Base-by-base conservation (phyloP, 768 basidiomycete genomes). In the Suillus weaverae region DNA sequence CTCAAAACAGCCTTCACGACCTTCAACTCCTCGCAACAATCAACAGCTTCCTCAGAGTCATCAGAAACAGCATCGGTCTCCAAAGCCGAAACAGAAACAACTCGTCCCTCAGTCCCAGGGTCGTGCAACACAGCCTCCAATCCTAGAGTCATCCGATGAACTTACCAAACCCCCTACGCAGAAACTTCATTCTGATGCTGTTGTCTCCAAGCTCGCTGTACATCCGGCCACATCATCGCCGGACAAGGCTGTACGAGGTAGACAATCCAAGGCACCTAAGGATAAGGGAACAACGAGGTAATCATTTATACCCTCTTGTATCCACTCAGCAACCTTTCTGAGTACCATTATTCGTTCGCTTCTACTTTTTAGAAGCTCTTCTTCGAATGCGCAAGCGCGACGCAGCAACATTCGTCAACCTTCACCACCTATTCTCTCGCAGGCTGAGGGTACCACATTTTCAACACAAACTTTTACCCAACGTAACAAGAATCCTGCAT, bases 381-480 rank as follows among this genome's bases (percentile, higher is more conserved):
- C 86, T 66, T 54, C 78, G 62, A 81, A 77, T 67, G 73, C 73
- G 67, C 79, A 75, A 48, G 74, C 76, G 70, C 81, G 83, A 71
- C 84, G 84, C 76, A 83, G 79, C 77, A 81, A 79, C 69, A 78
- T 74, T 64, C 88, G 88, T 66, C 89, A 89, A 72, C 83, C 87
- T 26, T 90, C 89, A 46, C 88, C 88, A 20, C 85, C 85, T 39
- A 75, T 82, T 50, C 71, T 77, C 56, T 85, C 86, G 84, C 88
- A 89, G 84, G 87, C 83, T 85, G 89, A 89, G 85, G 84, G 74
- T 72, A 75, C 76, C 66, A 66, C 69, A 33, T 64, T 39, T 62
- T 66, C 70, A 22, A 62, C 74, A 59, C 75, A 68, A 51, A 69
- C 72, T 14, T 71, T 71, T 50, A 35, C 69, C 61, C 71, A 70